Conservation (phyloP, 257 asterid species). For the Gynochthodes officinalis region DNA sequence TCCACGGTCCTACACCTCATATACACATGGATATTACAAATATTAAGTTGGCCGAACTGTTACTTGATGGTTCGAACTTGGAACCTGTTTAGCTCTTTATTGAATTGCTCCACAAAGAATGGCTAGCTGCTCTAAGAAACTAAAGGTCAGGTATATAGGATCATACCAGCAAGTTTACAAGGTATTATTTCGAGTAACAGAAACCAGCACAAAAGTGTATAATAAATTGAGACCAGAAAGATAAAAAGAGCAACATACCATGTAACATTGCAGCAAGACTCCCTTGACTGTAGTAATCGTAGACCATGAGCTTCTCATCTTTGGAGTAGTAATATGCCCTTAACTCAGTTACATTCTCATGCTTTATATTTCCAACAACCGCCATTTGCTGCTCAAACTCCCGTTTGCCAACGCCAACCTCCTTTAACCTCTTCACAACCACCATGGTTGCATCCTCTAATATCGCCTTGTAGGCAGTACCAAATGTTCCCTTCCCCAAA, state of each 20-base stretch:
- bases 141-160: not conserved
- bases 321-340: constrained; percentile 93
- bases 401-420: constrained; percentile 73
- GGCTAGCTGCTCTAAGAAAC: not conserved
- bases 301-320: constrained; percentile 95
- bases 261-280: constrained; percentile 80
- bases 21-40: not conserved
- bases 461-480: constrained; percentile 81
- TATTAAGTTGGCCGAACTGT: not conserved
- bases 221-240: not conserved
- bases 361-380: constrained; percentile 69
- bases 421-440: constrained; percentile 93
- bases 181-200: not conserved
- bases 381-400: constrained; percentile 92
- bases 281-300: constrained; percentile 70
- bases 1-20: constrained; percentile 14
- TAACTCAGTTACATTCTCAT: constrained; percentile 79
- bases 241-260: constrained; percentile 46
- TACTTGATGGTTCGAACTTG: constrained; percentile 1
- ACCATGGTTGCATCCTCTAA: constrained; percentile 78
- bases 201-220: not conserved
- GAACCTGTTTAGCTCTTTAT: constrained; percentile 4
- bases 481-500: constrained; percentile 84
- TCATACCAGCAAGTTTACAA: not conserved
- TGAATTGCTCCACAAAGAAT: not conserved